phyloP scores from a whole-genome alignment of 352 stramenopile species.

The Globisporangium megalacanthum region DNA sequence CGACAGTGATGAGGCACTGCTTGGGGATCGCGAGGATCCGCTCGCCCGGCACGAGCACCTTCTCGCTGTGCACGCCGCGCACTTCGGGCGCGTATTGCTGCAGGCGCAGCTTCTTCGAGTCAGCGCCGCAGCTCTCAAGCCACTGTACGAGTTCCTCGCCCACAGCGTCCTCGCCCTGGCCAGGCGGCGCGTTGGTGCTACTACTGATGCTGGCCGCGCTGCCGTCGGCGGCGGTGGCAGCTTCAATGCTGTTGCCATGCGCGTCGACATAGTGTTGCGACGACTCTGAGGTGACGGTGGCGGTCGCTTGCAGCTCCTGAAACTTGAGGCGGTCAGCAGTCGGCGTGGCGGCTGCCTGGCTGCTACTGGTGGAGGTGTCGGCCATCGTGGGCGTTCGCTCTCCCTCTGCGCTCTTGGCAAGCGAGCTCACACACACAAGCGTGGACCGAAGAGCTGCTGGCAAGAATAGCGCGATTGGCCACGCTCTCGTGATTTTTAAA shows the following conservation, averaged over 20 bases:
- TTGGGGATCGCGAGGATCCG: conserved; percentile 90
- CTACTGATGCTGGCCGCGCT: conserved; percentile 7
- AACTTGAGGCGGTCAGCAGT: conserved; percentile 28
- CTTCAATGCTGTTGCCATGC: conserved; percentile 9
- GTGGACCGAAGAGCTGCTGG: not conserved
- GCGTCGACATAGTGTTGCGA: conserved; percentile 12
- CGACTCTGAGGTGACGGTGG: conserved; percentile 1
- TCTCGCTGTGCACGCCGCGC: conserved; percentile 88
- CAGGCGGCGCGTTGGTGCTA: conserved; percentile 12
- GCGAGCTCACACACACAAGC: too few species aligned
- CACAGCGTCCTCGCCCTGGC: conserved; percentile 29
- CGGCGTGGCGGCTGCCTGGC: conserved; percentile 8
- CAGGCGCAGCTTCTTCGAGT: conserved; percentile 73
- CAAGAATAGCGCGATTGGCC: not conserved
- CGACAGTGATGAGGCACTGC: conserved; percentile 97
- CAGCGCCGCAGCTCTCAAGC: conserved; percentile 64
- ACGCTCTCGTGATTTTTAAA: too few species aligned
- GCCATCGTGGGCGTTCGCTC: too few species aligned
- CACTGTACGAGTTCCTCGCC: conserved; percentile 69
- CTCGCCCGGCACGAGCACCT: conserved; percentile 82
- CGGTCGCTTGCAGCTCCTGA: conserved; percentile 25
- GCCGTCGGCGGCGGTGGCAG: not conserved
- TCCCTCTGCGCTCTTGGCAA: too few species aligned
- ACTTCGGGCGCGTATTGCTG: conserved; percentile 91
- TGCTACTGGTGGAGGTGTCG: not conserved